Conservation (phyloP, 352 stramenopile genomes). For the Pythium myriotylum region DNA sequence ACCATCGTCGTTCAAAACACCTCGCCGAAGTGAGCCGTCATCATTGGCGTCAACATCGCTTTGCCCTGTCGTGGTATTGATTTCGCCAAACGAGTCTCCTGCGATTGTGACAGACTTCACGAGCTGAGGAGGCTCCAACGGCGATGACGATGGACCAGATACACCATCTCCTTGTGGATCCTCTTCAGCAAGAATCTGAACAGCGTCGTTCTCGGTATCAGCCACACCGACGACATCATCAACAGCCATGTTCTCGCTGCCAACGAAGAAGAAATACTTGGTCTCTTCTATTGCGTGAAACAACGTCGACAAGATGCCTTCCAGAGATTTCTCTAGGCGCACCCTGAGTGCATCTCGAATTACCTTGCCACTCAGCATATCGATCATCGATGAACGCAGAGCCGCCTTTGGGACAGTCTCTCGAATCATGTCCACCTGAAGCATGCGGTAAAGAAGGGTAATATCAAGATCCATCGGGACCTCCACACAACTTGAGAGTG, state of each 20-base stretch:
- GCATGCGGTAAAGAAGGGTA: conserved; percentile 84
- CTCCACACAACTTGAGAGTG: conserved; percentile 84
- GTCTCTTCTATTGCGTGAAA: conserved; percentile 72
- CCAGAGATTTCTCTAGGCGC: conserved; percentile 71
- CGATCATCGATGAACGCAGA: conserved; percentile 21
- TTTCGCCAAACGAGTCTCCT: not conserved
- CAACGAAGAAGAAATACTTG: conserved; percentile 86
- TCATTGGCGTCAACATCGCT: too few relatives aligned
- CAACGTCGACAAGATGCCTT: conserved; percentile 56
- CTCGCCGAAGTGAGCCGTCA: not conserved
- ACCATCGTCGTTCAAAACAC: conserved; percentile 1
- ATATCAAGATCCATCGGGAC: conserved; percentile 87
- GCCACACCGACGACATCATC: conserved; percentile 54
- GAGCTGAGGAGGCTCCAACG: conserved; percentile 10
- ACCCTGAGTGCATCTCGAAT: conserved; percentile 55
- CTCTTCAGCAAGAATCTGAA: conserved; percentile 71
- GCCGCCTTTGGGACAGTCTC: conserved; percentile 31
- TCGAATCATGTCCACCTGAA: conserved; percentile 49
- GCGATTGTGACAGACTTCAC: conserved; percentile 22
- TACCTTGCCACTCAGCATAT: conserved; percentile 36
- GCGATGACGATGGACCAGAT: too few relatives aligned
- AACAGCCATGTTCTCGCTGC: conserved; percentile 55
- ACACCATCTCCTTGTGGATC: conserved; percentile 23
- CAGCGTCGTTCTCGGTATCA: conserved; percentile 44
- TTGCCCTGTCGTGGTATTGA: too few relatives aligned